Base-by-base conservation (phyloP, 2,329 filamentous ascomycete genomes). In the Didymella pinodella region DNA sequence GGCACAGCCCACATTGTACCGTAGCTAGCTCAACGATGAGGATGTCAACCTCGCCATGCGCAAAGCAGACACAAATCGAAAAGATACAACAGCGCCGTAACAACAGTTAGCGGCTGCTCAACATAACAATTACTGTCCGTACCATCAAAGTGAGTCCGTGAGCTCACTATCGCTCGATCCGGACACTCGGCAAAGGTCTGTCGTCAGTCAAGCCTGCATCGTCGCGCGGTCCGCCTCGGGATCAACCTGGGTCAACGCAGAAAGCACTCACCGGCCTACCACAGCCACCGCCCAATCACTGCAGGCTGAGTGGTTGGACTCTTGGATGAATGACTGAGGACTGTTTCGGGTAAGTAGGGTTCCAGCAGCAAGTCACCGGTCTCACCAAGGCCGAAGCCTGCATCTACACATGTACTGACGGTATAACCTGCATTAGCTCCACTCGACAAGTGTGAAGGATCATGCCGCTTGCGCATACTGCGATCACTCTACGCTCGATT, bases 1-100 rank as follows among this genome's bases (percentile, higher is more conserved):
- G 75, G 73, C 72, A 54, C 66, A 57, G 67, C 71, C 72, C 69
- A 74, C 62, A 71, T 52, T 74, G 70, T 75, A 73, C 58, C 67
- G 69, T 75, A 73, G 67, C 66, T 59, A 64, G 59, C 64, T 62
- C 62, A 65, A 65, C 62, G 61, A 67, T 60, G 54, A 40, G 55
- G 47, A 48, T 31, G 57, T 62, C 62, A 63, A 60, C 63, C 52
- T 51, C 48, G 59, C 49, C 59, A 53, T 53, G 61, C 50, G 48
- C 44, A 51, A 41, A 59, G 41, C 40, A 58, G 58, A 60, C 67
- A 57, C 52, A 59, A 63, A 64, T 50, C 44, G 14, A 61, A 65
- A 61, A 57, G 45, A 65, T 48, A 63, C 43, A 50, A n/a, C 20
- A 59, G 63, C 56, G 53, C 58, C 59, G 57, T 63, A 55, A 62